Conservation (phyloP, 2,329 filamentous ascomycete species). For the Sordariomycetes sp. region DNA sequence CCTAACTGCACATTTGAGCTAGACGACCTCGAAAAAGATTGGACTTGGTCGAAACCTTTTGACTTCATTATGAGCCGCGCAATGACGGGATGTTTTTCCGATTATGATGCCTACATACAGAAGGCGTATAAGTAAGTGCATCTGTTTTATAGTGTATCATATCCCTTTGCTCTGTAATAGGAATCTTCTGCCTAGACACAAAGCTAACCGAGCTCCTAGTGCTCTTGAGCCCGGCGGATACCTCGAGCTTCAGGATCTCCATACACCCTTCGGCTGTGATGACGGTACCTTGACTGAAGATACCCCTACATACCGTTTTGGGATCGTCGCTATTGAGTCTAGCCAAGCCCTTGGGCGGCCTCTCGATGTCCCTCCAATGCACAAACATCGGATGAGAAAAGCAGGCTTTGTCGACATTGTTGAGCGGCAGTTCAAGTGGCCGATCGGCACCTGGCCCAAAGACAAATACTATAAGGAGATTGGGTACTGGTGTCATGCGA, state of each 20-base stretch:
- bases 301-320: constrained; percentile 24
- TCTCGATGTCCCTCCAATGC: constrained; percentile 16
- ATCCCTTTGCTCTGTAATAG: background rate
- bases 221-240: constrained; percentile 35
- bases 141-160: background rate
- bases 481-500: constrained; percentile 16
- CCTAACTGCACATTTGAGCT: background rate
- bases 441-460: constrained; percentile 39
- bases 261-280: constrained; percentile 23
- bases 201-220: background rate
- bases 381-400: constrained; percentile 24
- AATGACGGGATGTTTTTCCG: constrained; percentile 14
- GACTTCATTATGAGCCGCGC: constrained; percentile 24
- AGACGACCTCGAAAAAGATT: constrained; percentile 22
- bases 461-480: constrained; percentile 26
- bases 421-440: constrained; percentile 37
- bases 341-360: constrained; percentile 22
- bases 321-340: constrained; percentile 24
- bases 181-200: background rate
- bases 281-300: constrained; percentile 27
- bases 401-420: constrained; percentile 43
- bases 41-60: constrained; percentile 23
- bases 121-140: constrained; percentile 12
- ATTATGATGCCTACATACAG: constrained; percentile 18
- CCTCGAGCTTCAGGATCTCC: constrained; percentile 38